Conservation (phyloP, 768 basidiomycete species). For the Lentinula raphanica region DNA sequence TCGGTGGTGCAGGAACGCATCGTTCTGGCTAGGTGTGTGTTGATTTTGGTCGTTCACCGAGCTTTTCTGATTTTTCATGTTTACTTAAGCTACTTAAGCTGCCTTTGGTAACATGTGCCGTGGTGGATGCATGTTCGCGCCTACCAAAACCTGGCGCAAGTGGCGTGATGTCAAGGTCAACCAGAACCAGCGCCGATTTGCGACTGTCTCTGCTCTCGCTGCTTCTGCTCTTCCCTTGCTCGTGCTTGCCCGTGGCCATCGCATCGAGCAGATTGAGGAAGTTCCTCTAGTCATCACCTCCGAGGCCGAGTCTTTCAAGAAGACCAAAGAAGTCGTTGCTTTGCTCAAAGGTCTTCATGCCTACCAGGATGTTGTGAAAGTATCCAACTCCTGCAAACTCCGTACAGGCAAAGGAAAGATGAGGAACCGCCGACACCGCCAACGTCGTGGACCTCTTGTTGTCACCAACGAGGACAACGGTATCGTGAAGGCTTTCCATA, state of each 20-base stretch:
- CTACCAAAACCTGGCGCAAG: slow-evolving; percentile 98
- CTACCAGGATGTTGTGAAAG: slow-evolving; percentile 91
- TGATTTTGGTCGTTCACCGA: no score
- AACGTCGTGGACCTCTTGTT: slow-evolving; percentile 94
- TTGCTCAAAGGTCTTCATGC: slow-evolving; percentile 89
- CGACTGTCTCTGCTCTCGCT: slow-evolving; percentile 94
- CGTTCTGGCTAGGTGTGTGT: slow-evolving; percentile 88
- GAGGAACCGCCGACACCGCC: slow-evolving; percentile 94
- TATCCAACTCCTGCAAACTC: slow-evolving; percentile 94
- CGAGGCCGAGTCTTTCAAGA: slow-evolving; percentile 79
- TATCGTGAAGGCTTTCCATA: slow-evolving; percentile 97
- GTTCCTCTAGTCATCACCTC: slow-evolving; percentile 88
- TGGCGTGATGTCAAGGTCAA: slow-evolving; percentile 99
- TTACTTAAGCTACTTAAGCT: slow-evolving; percentile 56
- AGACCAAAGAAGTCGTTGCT: slow-evolving; percentile 95
- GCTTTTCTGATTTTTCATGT: not conserved
- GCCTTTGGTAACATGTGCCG: slow-evolving; percentile 99
- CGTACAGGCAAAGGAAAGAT: slow-evolving; percentile 97
- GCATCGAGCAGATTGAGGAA: slow-evolving; percentile 95
- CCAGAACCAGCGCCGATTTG: slow-evolving; percentile 98
- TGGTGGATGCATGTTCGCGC: slow-evolving; percentile 99
- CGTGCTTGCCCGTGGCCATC: slow-evolving; percentile 97
- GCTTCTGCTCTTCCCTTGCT: slow-evolving; percentile 97
- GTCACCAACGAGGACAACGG: slow-evolving; percentile 98
- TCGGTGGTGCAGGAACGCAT: slow-evolving; percentile 97